Percentiles rank a stretch among this genome's conserved stretches.
phyloP scores from a whole-genome alignment of 1,139 yeast genomes.

The Groenewaldozyma sp. region DNA sequence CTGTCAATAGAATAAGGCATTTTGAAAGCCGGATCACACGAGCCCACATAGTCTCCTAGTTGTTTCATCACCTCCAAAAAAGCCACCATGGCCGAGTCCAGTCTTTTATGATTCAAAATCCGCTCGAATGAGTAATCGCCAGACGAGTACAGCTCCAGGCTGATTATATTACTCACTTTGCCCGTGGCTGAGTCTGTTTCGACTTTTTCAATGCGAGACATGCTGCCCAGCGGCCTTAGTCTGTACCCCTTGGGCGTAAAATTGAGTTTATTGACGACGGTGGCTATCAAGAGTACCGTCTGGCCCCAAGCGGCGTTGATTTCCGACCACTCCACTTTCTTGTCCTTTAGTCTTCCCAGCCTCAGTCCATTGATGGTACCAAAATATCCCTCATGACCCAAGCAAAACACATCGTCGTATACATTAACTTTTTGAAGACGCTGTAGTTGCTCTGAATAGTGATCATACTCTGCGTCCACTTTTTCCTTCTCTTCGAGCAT shows the following conservation, averaged over 20 bases:
- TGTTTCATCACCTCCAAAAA: conserved; percentile 53
- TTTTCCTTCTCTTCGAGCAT: conserved; percentile 49
- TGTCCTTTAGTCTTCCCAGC: conserved; percentile 53
- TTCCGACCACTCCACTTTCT: conserved; percentile 75
- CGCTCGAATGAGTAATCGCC: conserved; percentile 65
- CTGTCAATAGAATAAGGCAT: conserved; percentile 59
- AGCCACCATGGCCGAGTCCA: conserved; percentile 73
- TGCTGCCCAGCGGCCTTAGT: conserved; percentile 76
- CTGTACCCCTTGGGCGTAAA: conserved; percentile 51
- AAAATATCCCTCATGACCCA: conserved; percentile 72
- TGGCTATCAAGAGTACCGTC: conserved; percentile 56
- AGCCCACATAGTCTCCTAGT: conserved; percentile 42
- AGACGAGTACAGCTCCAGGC: conserved; percentile 45
- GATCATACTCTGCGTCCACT: conserved; percentile 51
- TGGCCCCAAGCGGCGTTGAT: conserved; percentile 92
- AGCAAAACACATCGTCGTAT: conserved; percentile 70
- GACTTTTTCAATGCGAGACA: conserved; percentile 62
- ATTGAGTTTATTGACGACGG: conserved; percentile 51
- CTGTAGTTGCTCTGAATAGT: conserved; percentile 56
- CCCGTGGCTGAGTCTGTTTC: conserved; percentile 32
- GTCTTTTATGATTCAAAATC: conserved; percentile 56
- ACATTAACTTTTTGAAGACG: conserved; percentile 66
- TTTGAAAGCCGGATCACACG: conserved; percentile 48
- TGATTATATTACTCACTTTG: conserved; percentile 29
- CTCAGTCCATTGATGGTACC: conserved; percentile 84